phyloP scores from a whole-genome alignment of 495 filamentous ascomycete species.

The Halenospora varia region DNA sequence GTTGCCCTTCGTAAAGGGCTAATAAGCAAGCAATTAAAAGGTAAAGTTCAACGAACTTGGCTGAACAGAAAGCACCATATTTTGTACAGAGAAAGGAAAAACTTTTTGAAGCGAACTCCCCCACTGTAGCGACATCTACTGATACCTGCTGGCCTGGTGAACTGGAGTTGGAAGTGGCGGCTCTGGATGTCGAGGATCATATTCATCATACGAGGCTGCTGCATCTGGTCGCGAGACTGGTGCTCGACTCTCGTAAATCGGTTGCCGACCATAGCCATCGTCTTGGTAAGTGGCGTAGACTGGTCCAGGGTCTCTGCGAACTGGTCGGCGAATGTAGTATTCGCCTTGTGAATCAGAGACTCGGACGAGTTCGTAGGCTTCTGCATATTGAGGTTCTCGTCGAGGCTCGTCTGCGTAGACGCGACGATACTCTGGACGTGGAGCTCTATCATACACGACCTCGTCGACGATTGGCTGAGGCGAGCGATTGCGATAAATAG shows the following conservation, averaged over 20 bases:
- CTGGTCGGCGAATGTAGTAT: slow-evolving; percentile 40
- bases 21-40: neutral
- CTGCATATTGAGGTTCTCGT: slow-evolving; percentile 28
- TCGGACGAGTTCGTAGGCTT: slow-evolving; percentile 39
- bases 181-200: slow-evolving; percentile 33
- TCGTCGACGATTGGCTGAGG: slow-evolving; percentile 18
- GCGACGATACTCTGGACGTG: slow-evolving; percentile 31
- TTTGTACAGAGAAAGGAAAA: slow-evolving; percentile 4
- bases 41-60: neutral
- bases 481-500: slow-evolving; percentile 16
- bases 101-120: slow-evolving; percentile 1
- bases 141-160: slow-evolving; percentile 20
- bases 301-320: slow-evolving; percentile 26
- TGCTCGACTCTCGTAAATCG: slow-evolving; percentile 21
- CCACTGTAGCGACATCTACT: slow-evolving; percentile 8
- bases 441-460: slow-evolving; percentile 13
- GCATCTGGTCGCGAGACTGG: slow-evolving; percentile 21
- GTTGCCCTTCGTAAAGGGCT: neutral
- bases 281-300: slow-evolving; percentile 25
- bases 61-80: neutral
- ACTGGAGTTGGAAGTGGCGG: slow-evolving; percentile 12
- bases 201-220: slow-evolving; percentile 32
- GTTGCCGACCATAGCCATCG: slow-evolving; percentile 13
- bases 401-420: slow-evolving; percentile 29
- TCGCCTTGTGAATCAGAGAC: slow-evolving; percentile 39